Evolutionary conservation across 352 stramenopile species (phyloP), one percentile per base, ranked within the genome.

Genomic region (Globisporangium cystogenes): DNA sequence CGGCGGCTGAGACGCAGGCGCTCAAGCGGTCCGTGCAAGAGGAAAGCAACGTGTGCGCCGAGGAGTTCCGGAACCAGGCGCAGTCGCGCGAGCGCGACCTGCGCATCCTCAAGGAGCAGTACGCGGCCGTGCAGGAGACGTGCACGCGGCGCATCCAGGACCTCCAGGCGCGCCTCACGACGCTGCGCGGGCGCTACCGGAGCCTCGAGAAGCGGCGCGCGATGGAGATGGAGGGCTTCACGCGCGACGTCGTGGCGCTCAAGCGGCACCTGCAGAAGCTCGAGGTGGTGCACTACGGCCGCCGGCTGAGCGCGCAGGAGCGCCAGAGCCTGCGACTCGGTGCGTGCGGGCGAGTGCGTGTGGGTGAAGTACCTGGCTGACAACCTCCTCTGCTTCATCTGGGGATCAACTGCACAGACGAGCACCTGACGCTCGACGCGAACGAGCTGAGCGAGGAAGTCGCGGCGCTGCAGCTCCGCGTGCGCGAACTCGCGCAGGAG

Each of bases 191-290:
- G 23, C 67, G 76, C 7, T 92, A 90, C 44, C 74, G 63, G 3
- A 79, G 59, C 49, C 52, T 93, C 7, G 81, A 90, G 48, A 82
- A 74, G 23, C 65, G 83, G 18, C 70, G 83, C 12, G 68, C 76
- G 2, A 86, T 93, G 78, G 83, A 93, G 53, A 90, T 91, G 79
- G 83, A 93, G 44, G 83, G 81, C 0, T 93, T 93, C 56, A 85
- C 76, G 18, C 60, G 80, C 7, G 82, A 91, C 41, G 56, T 93
- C 21, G 65, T 70, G 1, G 63, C 63, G 27, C 57, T 90, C 31
- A 87, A 82, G 60, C 62, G 76, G 2, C 70, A 91, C 57, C 56
- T 89, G 18, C 76, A 90, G 53, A 83, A 85, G 39, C 64, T 93
- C 20, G 82, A 93, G 48, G 69, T 81, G 23, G 71, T 82, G 53